Conservation (phyloP, 2,329 filamentous ascomycete species). For the Bimuria novae-zelandiae region DNA sequence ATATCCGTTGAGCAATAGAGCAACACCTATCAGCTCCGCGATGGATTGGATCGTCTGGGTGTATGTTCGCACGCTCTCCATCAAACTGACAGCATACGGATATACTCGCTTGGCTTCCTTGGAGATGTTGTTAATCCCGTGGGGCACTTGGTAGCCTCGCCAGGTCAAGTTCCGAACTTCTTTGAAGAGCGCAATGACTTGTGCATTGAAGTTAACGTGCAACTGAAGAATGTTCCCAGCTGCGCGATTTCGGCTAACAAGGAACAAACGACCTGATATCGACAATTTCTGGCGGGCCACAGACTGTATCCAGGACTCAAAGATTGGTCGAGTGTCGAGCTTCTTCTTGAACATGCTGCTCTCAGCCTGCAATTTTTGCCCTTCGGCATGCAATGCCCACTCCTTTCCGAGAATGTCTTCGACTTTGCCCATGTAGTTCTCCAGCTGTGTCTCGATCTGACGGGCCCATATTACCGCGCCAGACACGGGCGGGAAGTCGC, state of each 20-base stretch:
- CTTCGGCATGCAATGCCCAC: slow-evolving; percentile 93
- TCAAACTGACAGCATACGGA: slow-evolving; percentile 94
- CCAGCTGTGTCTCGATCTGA: slow-evolving; percentile 94
- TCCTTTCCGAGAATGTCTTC: slow-evolving; percentile 94
- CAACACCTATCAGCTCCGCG: slow-evolving; percentile 81
- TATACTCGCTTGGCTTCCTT: slow-evolving; percentile 99
- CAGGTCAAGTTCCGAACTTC: slow-evolving; percentile 95
- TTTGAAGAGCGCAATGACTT: slow-evolving; percentile 97
- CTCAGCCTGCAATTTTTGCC: slow-evolving; percentile 89
- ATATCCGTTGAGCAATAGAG: slow-evolving; percentile 86
- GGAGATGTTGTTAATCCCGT: slow-evolving; percentile 91
- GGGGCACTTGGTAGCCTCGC: slow-evolving; percentile 92
- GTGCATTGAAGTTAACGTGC: slow-evolving; percentile 92
- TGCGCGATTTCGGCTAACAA: slow-evolving; percentile 85
- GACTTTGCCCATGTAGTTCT: slow-evolving; percentile 98
- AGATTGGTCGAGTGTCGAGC: slow-evolving; percentile 90
- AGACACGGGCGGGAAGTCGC: slow-evolving; percentile 92
- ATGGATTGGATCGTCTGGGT: slow-evolving; percentile 87
- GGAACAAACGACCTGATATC: slow-evolving; percentile 90
- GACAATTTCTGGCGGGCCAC: slow-evolving; percentile 86
- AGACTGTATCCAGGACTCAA: slow-evolving; percentile 92
- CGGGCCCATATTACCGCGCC: slow-evolving; percentile 97
- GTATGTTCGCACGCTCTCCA: slow-evolving; percentile 97
- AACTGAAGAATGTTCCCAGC: slow-evolving; percentile 88
- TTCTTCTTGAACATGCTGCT: slow-evolving; percentile 95